phyloP scores from a whole-genome alignment of 345 rosid genomes.

The Eucalyptus marginata region DNA sequence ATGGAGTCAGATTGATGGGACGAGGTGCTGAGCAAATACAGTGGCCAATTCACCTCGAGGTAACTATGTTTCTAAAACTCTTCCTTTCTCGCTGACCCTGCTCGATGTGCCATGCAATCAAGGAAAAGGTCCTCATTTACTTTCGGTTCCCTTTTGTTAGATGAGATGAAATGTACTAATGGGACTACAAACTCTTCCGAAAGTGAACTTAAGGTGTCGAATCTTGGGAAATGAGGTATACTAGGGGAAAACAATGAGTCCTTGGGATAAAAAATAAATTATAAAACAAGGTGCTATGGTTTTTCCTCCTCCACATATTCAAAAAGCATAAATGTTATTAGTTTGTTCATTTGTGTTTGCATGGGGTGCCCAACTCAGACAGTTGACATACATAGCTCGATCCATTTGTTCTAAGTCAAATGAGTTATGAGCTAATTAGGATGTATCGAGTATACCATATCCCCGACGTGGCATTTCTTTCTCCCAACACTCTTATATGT shows the following conservation, averaged over 20 bases:
- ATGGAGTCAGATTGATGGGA: constrained; percentile 93
- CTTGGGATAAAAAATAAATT: neutral
- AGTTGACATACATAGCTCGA: neutral
- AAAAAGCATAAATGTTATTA: neutral
- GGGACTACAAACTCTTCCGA: neutral
- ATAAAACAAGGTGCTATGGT: neutral
- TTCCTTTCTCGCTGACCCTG: neutral
- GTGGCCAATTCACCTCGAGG: constrained; percentile 98
- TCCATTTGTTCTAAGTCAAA: neutral
- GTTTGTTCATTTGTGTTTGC: neutral
- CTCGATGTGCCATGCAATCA: neutral
- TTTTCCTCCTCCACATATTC: neutral
- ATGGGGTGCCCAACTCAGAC: neutral
- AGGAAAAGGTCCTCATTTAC: neutral
- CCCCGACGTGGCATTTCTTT: neutral
- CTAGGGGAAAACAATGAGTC: neutral
- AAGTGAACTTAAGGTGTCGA: neutral
- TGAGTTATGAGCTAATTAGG: neutral
- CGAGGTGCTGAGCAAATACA: constrained; percentile 82
- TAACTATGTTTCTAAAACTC: constrained; percentile 1
- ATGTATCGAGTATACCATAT: neutral
- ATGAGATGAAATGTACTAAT: neutral
- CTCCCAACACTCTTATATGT: neutral
- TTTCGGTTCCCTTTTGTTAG: neutral
- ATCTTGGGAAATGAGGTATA: neutral